Evolutionary conservation across 306 rosid species (phyloP).

Genomic region (Vigna mungo): DNA sequence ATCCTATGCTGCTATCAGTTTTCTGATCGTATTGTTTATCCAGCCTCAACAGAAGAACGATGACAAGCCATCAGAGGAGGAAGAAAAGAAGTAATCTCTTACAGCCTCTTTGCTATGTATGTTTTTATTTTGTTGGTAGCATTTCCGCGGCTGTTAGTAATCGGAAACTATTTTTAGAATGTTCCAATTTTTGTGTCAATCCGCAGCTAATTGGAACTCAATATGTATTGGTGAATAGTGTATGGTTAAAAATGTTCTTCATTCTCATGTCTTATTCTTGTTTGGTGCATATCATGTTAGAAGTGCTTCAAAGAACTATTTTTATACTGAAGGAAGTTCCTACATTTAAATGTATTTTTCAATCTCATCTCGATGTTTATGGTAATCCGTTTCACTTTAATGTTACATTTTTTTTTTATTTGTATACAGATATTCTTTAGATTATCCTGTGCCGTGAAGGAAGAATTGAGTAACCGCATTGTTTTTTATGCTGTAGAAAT

Average conservation of each 20-base stretch:
- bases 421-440: constrained; percentile 3
- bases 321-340: constrained; percentile 24
- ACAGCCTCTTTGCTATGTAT: constrained; percentile 35
- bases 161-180: constrained; percentile 21
- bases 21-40: constrained; percentile 44
- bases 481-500: neutral
- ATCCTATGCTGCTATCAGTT: constrained; percentile 31
- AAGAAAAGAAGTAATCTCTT: constrained; percentile 57
- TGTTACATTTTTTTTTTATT: constrained; percentile 27
- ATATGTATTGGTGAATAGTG: constrained; percentile 25
- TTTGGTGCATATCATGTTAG: constrained; percentile 8
- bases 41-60: constrained; percentile 71
- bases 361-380: neutral
- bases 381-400: neutral
- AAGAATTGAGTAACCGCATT: neutral
- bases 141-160: constrained; percentile 30
- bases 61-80: constrained; percentile 72
- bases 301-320: constrained; percentile 18
- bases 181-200: constrained; percentile 16
- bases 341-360: neutral
- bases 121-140: constrained; percentile 38
- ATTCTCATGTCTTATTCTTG: constrained; percentile 17
- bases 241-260: constrained; percentile 20
- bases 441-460: neutral
- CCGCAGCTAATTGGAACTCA: constrained; percentile 24